Evolutionary conservation across 1,139 yeast genomes (phyloP).

Genomic region (Suhomyces terraborum): DNA sequence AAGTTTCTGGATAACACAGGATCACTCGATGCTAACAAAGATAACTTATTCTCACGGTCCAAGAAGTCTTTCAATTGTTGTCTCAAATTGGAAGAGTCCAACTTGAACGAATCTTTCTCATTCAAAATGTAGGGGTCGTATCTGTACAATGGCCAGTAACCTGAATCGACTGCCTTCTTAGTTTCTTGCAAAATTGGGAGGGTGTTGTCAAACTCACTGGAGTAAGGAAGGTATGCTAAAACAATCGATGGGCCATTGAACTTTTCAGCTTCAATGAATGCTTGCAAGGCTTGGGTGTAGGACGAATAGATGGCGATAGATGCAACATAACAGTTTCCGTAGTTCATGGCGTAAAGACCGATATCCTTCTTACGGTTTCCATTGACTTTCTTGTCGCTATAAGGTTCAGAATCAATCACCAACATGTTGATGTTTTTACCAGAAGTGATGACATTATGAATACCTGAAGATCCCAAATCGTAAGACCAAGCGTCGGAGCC

Average conservation of each 20-base stretch:
- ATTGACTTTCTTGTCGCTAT: constrained; percentile 31
- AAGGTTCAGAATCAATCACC: constrained; percentile 91
- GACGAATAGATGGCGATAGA: constrained; percentile 93
- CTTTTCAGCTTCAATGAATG: constrained; percentile 83
- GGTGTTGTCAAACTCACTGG: constrained; percentile 66
- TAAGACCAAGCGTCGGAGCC: constrained; percentile 97
- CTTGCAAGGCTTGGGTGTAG: constrained; percentile 88
- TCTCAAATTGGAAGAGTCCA: constrained; percentile 83
- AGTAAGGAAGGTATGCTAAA: constrained; percentile 84
- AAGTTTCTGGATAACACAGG: constrained; percentile 82
- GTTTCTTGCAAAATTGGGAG: constrained; percentile 81
- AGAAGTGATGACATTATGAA: constrained; percentile 78
- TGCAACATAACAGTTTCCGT: constrained; percentile 88
- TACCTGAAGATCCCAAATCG: constrained; percentile 90
- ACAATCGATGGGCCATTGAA: constrained; percentile 90
- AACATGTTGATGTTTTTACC: constrained; percentile 81
- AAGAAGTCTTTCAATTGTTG: constrained; percentile 76
- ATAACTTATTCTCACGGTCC: constrained; percentile 86
- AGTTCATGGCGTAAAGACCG: constrained; percentile 94
- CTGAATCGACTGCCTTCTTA: constrained; percentile 86
- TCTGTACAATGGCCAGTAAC: constrained; percentile 94
- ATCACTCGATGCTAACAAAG: constrained; percentile 66
- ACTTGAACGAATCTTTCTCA: constrained; percentile 60
- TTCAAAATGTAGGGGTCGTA: constrained; percentile 62
- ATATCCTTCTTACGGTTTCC: constrained; percentile 82